phyloP scores from a whole-genome alignment of 305 asterid genomes.

The Coffea humblotiana region DNA sequence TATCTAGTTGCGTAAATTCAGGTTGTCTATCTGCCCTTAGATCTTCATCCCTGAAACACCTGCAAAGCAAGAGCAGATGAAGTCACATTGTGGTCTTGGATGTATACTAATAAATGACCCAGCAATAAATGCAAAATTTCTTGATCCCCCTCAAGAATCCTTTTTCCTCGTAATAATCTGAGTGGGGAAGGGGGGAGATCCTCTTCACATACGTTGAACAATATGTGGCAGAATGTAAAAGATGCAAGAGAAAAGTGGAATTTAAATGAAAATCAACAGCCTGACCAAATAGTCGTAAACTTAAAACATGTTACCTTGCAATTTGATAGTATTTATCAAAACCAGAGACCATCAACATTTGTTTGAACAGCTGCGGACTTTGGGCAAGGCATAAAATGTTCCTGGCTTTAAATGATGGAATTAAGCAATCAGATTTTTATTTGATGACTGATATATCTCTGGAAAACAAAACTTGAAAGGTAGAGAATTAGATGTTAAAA shows the following conservation, averaged over 20 bases:
- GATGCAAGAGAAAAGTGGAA: constrained; percentile 3
- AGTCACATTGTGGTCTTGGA: background rate
- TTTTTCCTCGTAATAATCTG: background rate
- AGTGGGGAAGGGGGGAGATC: background rate
- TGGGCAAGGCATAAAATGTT: constrained; percentile 96
- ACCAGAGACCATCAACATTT: constrained; percentile 99
- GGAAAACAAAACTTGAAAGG: background rate
- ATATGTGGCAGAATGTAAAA: background rate
- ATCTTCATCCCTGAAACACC: constrained; percentile 99
- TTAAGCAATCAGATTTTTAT: constrained; percentile 35
- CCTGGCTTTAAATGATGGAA: constrained; percentile 72
- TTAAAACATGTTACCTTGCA: constrained; percentile 62
- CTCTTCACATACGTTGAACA: background rate
- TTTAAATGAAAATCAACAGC: background rate
- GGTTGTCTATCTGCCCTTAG: constrained; percentile 99
- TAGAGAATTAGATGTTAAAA: background rate
- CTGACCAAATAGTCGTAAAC: constrained; percentile 2
- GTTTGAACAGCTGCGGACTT: constrained; percentile 99
- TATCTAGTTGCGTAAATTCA: constrained; percentile 94
- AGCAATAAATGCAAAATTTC: background rate
- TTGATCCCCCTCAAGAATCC: background rate
- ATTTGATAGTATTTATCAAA: constrained; percentile 90
- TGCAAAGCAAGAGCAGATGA: constrained; percentile 34
- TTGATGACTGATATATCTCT: constrained; percentile 6
- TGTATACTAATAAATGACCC: background rate